Base-by-base conservation (phyloP, 257 asterid species). In the Gentiana straminea region DNA sequence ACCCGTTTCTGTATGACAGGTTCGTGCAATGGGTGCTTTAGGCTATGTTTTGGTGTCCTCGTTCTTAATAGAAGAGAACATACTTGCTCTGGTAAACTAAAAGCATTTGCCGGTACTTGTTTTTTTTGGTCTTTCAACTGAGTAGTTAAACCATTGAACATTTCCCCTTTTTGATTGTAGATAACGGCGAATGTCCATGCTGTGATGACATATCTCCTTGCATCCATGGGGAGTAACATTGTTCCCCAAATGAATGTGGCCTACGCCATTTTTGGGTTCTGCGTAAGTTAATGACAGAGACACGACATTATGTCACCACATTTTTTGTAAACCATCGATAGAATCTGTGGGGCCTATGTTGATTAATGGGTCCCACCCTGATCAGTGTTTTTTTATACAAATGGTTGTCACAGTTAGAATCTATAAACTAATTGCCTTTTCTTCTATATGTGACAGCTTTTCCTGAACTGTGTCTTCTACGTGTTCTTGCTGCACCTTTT, bases 51-150 rank as follows among this genome's bases (percentile, higher is more conserved):
- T 84, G 39, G 59, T 92, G 36, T 80, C 87, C 71, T 92, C 98
- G 8, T 84, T 83, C 72, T 74, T 92, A 62, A 78, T 92, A 46
- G 89, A 93, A 75, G 98, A 88, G 74, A 92, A 92, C 77, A 88
- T 92, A 66, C 94, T 85, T 46, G 83, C 81, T 8, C 54, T 92
- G 94, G 95, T 92, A 92, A 79, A 44, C 54, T 44, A 32, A 37
- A 44, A 41, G 46, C 46, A 41, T 41, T 49, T 65, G 44, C 12
- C 2, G 33, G 38, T 59, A 33, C 12, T 55, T 49, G 44, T 9
- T 24, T 5, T 60, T 33, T 36, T 61, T 51, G 2, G 8, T 13
- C 10, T 3, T 33, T 24, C 35, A n/a, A 33, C 55, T 46, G 41
- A 2, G 35, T 41, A 41, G 46, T 45, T 24, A 10, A 24, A 35